Base-by-base conservation (phyloP, 305 asterid species). In the Fraxinus latifolia region DNA sequence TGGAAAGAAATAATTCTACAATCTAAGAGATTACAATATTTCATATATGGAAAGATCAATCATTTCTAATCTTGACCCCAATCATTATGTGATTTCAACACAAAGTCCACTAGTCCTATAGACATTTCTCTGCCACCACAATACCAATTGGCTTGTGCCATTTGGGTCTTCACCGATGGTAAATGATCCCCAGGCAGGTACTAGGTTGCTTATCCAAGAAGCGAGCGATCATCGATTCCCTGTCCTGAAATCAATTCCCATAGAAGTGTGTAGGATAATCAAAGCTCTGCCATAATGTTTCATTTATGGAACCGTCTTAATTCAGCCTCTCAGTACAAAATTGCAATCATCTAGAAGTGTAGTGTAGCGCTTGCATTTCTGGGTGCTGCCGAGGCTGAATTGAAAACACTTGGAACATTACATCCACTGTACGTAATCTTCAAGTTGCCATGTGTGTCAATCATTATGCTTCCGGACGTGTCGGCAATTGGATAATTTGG, bases 51-150 rank as follows among this genome's bases (percentile, higher is more conserved):
- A 25, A 25, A 25, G 27, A 25, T 25, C 27, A 25, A 25, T 25
- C 27, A 25, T 25, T 25, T 1, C 27, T 25, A 25, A 25, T 25
- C 27, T 25, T 25, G 27, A 25, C 27, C 27, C 27, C 27, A 25
- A 25, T 25, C 27, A 25, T 25, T 25, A 25, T 0, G 27, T 25
- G 27, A 25, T 25, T 25, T 25, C 27, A 25, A 25, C 27, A 32
- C 32, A 82, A 1, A 15, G 27, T 15, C 79, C 76, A 53, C 85
- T 81, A 33, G 37, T 84, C 87, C 73, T 82, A 37, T 78, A 79
- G 39, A 75, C 73, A 21, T 77, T 74, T 15, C 85, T 82, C 39
- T 36, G 84, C 85, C 88, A 85, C 74, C 29, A 79, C 3, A 82
- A 77, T n/a, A 85, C 67, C 82, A 79, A 12, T 19, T 84, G 85